Evolutionary conservation across 169 alveolate species (phyloP).

Genomic region (Babesia microti): DNA sequence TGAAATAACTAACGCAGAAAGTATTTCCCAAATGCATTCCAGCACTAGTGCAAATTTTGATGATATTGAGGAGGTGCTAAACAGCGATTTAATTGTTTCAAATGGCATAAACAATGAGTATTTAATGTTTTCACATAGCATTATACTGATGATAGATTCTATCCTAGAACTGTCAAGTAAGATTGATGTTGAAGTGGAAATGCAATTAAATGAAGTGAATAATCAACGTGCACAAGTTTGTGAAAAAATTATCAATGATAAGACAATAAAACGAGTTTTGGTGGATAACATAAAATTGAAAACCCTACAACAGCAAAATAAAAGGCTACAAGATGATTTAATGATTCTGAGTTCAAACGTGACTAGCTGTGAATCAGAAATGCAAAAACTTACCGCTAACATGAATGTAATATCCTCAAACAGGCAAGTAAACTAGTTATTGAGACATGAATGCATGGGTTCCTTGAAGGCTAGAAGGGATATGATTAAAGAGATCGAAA

Average conservation of each 20-base stretch:
- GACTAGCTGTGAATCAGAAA: no score
- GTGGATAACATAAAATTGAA: no score
- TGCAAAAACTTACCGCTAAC: no score
- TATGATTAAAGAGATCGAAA: slow-evolving; percentile 5
- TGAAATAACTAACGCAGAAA: no score
- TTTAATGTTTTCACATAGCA: slow-evolving; percentile 1
- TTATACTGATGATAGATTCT: slow-evolving; percentile 1
- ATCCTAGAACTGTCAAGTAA: slow-evolving; percentile 9
- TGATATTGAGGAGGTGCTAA: no score
- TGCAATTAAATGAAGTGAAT: slow-evolving; percentile 1
- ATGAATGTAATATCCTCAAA: not conserved
- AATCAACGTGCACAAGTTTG: slow-evolving; percentile 1
- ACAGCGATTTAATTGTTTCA: not conserved
- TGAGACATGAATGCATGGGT: slow-evolving; percentile 26
- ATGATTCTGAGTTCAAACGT: no score
- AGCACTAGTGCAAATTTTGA: not conserved
- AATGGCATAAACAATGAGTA: not conserved
- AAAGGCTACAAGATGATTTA: no score
- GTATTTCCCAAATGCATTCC: not conserved
- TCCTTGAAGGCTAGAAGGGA: slow-evolving; percentile 17
- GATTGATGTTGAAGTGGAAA: slow-evolving; percentile 4
- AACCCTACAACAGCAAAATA: no score
- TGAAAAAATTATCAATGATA: no score
- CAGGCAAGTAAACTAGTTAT: not conserved
- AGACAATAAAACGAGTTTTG: no score